Base-by-base conservation (phyloP, 2,329 filamentous ascomycete genomes). In the Fusarium succisae region DNA sequence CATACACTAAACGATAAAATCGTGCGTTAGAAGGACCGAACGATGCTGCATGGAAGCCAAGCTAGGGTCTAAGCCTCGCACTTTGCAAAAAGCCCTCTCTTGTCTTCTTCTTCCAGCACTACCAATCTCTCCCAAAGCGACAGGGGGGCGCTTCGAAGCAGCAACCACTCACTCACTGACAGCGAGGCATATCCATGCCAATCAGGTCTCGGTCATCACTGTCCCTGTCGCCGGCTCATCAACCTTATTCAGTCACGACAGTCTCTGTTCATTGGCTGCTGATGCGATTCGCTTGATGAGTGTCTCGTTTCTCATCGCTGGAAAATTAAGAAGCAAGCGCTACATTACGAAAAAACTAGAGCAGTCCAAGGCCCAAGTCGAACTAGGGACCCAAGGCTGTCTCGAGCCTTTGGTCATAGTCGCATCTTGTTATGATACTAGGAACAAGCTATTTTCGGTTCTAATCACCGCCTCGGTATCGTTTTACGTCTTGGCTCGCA, bases 11-110 rank as follows among this genome's bases (percentile, higher is more conserved):
- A 69, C 64, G 63, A 61, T 75, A 66, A 59, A 76, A 78, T 78
- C 76, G 76, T 76, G 76, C 75, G 74, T 78, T 78, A 78, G 76
- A 78, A 78, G 76, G 76, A 78, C 76, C 76, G 76, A 78, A 71
- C 76, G 76, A 78, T 73, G 74, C 66, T 78, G 73, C 69, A 78
- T 78, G 53, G 76, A 78, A 78, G 76, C 68, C 69, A 60, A 71
- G 63, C 66, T 61, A 71, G 68, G 66, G 76, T 78, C 76, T 78
- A 78, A 78, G 76, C 76, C 76, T 78, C 76, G 58, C 58, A 69
- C 74, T 71, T 73, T 69, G 61, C 76, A 78, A 78, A 78, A 78
- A 78, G 76, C 59, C 76, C 76, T 78, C 43, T 47, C 26, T 35
- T 35, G 32, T 35, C 32, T 47, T 26, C 24, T 47, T 60, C 39